Evolutionary conservation across 306 rosid species (phyloP).

Genomic region (Fagus crenata): DNA sequence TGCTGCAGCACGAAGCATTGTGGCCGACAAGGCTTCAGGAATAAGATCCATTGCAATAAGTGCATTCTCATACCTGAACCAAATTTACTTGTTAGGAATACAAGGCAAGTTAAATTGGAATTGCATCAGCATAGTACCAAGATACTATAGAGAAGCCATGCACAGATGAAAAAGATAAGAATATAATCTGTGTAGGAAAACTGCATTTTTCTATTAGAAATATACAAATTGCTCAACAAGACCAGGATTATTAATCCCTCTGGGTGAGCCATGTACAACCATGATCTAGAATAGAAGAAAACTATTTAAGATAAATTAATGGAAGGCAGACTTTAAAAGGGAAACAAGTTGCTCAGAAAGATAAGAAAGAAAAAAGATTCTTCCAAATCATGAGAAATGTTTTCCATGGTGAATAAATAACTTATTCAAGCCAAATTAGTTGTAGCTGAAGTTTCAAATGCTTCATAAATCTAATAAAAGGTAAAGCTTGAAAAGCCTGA

Average conservation of each 20-base stretch:
- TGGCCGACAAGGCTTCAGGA: constrained; percentile 71
- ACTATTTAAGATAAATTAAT: neutral
- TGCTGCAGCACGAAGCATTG: constrained; percentile 62
- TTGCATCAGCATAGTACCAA: neutral
- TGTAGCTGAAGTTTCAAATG: constrained; percentile 3
- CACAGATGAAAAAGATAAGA: constrained; percentile 11
- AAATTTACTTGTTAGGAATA: constrained; percentile 35
- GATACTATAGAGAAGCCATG: constrained; percentile 17
- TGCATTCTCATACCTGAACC: constrained; percentile 84
- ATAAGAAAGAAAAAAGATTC: neutral
- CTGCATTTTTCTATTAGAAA: neutral
- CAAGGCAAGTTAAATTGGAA: constrained; percentile 12
- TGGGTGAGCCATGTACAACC: neutral
- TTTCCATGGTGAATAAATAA: neutral
- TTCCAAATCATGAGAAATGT: neutral
- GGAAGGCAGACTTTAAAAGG: neutral
- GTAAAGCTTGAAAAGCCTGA: neutral
- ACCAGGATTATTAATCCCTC: neutral
- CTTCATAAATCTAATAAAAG: neutral
- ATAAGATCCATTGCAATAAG: constrained; percentile 78
- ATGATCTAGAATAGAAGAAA: neutral
- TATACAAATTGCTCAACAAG: neutral
- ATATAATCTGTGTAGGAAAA: neutral
- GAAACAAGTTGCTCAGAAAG: neutral
- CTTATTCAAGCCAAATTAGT: neutral